Percentiles rank a stretch among this genome's conserved stretches.
Conservation (phyloP, 1,284 basidiomycete species). For the Tremellales sp. region DNA sequence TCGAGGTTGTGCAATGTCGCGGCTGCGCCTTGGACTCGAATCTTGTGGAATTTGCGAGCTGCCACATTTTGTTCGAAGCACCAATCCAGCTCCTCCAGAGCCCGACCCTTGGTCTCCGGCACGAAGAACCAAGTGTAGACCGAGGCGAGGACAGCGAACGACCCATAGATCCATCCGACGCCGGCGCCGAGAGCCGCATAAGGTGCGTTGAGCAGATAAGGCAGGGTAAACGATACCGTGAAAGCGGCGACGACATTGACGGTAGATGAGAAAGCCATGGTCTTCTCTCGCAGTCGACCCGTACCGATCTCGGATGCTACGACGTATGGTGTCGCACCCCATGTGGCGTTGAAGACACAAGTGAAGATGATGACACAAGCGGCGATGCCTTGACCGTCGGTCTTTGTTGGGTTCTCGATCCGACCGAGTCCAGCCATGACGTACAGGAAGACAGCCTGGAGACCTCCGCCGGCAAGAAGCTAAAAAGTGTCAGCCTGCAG, state of each 20-base stretch:
- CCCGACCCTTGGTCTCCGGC: slow-evolving; percentile 21
- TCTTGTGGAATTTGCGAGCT: slow-evolving; percentile 26
- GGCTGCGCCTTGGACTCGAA: too few relatives aligned
- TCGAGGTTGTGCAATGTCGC: too few relatives aligned
- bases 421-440: neutral
- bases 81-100: slow-evolving; percentile 41
- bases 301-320: slow-evolving; percentile 5
- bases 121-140: slow-evolving; percentile 7
- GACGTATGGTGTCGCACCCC: slow-evolving; percentile 6
- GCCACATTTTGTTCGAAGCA: slow-evolving; percentile 38
- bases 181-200: slow-evolving; percentile 4
- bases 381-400: neutral
- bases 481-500: neutral
- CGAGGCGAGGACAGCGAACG: slow-evolving; percentile 2
- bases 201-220: slow-evolving; percentile 8
- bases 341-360: slow-evolving; percentile 8
- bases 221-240: slow-evolving; percentile 7
- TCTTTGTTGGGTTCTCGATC: slow-evolving; percentile 1
- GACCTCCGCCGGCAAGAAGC: neutral
- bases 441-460: neutral
- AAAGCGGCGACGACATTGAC: neutral
- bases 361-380: slow-evolving; percentile 3
- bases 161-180: slow-evolving; percentile 6
- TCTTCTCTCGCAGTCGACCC: slow-evolving; percentile 6
- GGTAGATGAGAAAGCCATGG: neutral